These are phyloP conservation scores for Botryotinia convoluta DNA, from an alignment of 2,329 filamentous ascomycete genomes.

Conservation along the genomic window DNA sequence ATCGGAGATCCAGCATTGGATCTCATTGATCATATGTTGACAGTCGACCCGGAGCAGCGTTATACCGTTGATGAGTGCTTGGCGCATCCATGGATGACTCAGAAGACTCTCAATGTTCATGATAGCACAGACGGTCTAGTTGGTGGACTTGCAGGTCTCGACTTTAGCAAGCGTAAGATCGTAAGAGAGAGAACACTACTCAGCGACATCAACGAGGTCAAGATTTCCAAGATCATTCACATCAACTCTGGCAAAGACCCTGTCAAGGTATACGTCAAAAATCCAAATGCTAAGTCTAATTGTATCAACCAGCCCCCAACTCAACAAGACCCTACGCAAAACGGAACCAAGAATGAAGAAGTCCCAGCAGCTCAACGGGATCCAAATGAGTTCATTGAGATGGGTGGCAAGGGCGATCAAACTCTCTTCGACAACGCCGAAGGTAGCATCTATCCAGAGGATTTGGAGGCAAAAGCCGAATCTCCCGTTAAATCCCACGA, in stretches of 20 bases:
- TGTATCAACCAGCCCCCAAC: conserved; percentile 43
- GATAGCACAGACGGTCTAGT: conserved; percentile 93
- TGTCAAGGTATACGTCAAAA: conserved; percentile 75
- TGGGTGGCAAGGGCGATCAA: conserved; percentile 85
- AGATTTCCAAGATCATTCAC: conserved; percentile 57
- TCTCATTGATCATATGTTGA: conserved; percentile 91
- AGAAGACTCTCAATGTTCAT: conserved; percentile 57
- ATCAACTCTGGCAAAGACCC: conserved; percentile 52
- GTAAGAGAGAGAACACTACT: conserved; percentile 82
- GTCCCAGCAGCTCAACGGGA: conserved; percentile 66
- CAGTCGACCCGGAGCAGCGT: conserved; percentile 78
- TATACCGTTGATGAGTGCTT: conserved; percentile 90
- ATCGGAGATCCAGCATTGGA: conserved; percentile 85
- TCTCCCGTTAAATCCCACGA: conserved; percentile 7
- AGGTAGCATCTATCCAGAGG: conserved; percentile 20
- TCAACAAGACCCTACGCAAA: conserved; percentile 16
- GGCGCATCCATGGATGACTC: conserved; percentile 83
- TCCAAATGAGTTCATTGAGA: conserved; percentile 73
- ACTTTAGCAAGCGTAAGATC: conserved; percentile 79
- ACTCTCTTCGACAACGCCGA: conserved; percentile 66
- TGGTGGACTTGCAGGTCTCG: conserved; percentile 76
- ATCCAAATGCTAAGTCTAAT: conserved; percentile 48
- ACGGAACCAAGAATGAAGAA: conserved; percentile 52
- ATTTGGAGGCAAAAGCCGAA: background rate
- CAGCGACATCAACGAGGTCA: conserved; percentile 74